Evolutionary conservation across 73 alveolate genomes (phyloP).

Genomic region (Paramecium biaurelia): DNA sequence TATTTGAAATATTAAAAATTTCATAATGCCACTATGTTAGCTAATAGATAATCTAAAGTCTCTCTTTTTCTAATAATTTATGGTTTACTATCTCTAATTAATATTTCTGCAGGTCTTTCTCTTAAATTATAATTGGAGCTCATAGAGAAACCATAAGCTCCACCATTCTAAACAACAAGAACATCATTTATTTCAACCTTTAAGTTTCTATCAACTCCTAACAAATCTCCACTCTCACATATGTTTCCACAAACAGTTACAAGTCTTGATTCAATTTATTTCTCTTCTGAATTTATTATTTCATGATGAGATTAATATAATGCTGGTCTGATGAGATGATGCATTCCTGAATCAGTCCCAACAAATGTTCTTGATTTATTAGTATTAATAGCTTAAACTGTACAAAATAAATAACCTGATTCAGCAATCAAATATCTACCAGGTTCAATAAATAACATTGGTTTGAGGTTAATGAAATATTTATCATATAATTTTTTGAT

Average conservation of each 20-base stretch:
- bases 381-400: conserved; percentile 48
- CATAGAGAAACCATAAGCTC: conserved; percentile 68
- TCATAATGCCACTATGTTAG: not conserved
- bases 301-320: conserved; percentile 54
- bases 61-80: conserved; percentile 61
- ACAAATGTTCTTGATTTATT: conserved; percentile 46
- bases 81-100: not conserved
- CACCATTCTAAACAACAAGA: conserved; percentile 49
- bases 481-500: conserved; percentile 39
- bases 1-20: not conserved
- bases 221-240: conserved; percentile 66
- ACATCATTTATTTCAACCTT: conserved; percentile 36
- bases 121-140: conserved; percentile 58
- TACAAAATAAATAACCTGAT: conserved; percentile 43
- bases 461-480: not conserved
- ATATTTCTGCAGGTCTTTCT: conserved; percentile 66
- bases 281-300: not conserved
- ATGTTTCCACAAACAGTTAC: conserved; percentile 62
- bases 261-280: not conserved
- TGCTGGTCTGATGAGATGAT: conserved; percentile 66
- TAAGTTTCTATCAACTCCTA: conserved; percentile 50
- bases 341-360: conserved; percentile 68
- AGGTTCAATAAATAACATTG: conserved; percentile 53
- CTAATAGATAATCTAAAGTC: conserved; percentile 53
- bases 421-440: conserved; percentile 67